Conservation (phyloP, 345 rosid species). For the Chamaenerion angustifolium region DNA sequence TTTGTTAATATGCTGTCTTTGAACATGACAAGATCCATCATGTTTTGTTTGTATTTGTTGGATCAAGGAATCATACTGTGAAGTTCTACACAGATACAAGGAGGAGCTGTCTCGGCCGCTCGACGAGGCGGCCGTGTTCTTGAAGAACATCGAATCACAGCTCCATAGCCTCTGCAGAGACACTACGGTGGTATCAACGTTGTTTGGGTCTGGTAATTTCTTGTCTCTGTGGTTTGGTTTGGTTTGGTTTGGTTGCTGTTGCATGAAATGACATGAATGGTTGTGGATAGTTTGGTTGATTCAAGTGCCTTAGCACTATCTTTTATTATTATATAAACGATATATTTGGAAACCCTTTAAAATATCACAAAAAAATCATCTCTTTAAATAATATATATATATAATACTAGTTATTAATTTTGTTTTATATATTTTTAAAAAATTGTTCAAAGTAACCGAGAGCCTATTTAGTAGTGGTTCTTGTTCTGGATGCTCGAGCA, state of each 20-base stretch:
- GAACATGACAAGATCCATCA: too few species aligned
- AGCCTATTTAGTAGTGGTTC: too few species aligned
- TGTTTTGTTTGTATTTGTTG: not conserved
- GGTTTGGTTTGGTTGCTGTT: not conserved
- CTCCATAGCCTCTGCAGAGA: slow-evolving; percentile 41
- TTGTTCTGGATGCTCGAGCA: too few species aligned
- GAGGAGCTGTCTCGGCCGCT: slow-evolving; percentile 51
- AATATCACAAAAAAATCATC: too few species aligned
- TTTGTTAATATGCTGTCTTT: too few species aligned
- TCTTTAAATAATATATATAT: too few species aligned
- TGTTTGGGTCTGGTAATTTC: slow-evolving; percentile 15
- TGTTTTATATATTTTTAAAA: too few species aligned
- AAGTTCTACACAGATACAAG: slow-evolving; percentile 40
- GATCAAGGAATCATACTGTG: slow-evolving; percentile 47
- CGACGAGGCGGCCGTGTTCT: slow-evolving; percentile 43
- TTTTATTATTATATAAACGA: not conserved
- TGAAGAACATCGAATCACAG: slow-evolving; percentile 46
- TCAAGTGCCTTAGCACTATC: not conserved
- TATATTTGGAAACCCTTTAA: not conserved
- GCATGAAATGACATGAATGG: slow-evolving; percentile 19
- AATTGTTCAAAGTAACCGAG: too few species aligned
- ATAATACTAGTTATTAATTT: too few species aligned
- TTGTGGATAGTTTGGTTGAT: not conserved
- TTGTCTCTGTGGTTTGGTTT: not conserved
- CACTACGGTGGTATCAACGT: slow-evolving; percentile 12